Base-by-base conservation (phyloP, 257 asterid genomes). In the Solanum okadae region DNA sequence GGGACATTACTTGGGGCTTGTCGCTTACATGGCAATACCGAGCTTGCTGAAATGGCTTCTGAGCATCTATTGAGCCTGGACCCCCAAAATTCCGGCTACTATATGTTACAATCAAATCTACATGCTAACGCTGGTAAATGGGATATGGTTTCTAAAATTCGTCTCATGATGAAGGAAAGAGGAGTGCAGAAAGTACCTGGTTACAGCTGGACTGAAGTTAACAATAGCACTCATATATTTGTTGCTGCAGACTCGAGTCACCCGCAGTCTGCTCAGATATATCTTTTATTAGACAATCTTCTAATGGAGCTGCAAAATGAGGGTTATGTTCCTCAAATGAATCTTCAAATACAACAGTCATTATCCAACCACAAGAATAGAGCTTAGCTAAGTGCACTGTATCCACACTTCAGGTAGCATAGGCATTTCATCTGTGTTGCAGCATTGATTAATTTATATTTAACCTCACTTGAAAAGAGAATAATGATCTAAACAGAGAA, bases 51-150 rank as follows among this genome's bases (percentile, higher is more conserved):
- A 92, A 52, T 92, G 93, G 98, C 98, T 10, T 94, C 98, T 23
- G 88, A 89, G 76, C 93, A 93, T 90, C 92, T 97, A 12, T 86
- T 91, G 71, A 87, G 72, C 40, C 89, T 97, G 87, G 98, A 97
- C 89, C 99, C 98, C 2, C 93, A 93, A 78, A 97, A 95, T 87
- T 97, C 98, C 1, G 99, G 99, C 73, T 97, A 95, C 90, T 97
- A 95, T 35, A 90, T 95, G 11, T 90, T 97, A 90, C 91, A 95
- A 34, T 92, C 99, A 35, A 96, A 97, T 83, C 86, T 95, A 90
- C 98, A 95, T 25, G 96, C 98, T 10, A 91, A 91, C 88, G 93
- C 93, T 10, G 97, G 98, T 22, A 93, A 93, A 15, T 94, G 98
- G 97, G 90, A 87, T 29, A 92, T 96, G 83, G 98, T 90, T 61